These are phyloP conservation scores for Sarocladiaceae sp. DNA, from an alignment of 2,329 filamentous ascomycete genomes.

Conservation along the genomic window DNA sequence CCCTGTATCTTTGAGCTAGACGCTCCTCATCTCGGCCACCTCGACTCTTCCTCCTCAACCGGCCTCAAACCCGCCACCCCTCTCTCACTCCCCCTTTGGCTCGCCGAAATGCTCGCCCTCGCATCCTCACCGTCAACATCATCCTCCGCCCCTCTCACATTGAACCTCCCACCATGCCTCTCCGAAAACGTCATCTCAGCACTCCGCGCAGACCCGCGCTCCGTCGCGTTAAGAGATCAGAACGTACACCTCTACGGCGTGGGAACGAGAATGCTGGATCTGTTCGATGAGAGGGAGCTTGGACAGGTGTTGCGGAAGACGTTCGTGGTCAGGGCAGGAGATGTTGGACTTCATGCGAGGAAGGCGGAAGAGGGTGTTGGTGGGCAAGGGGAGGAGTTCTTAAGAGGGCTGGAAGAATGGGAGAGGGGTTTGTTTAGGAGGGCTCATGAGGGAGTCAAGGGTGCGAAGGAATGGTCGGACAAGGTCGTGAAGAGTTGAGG, in stretches of 20 bases:
- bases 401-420: slow-evolving; percentile 84
- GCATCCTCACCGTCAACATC: slow-evolving; percentile 47
- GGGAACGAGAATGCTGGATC: slow-evolving; percentile 77
- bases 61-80: slow-evolving; percentile 77
- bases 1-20: slow-evolving; percentile 93
- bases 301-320: slow-evolving; percentile 72
- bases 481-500: slow-evolving; percentile 40
- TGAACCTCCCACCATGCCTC: slow-evolving; percentile 77
- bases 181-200: slow-evolving; percentile 80
- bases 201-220: slow-evolving; percentile 82
- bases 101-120: slow-evolving; percentile 88
- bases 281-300: slow-evolving; percentile 79
- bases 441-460: slow-evolving; percentile 69
- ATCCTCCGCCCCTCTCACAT: slow-evolving; percentile 61
- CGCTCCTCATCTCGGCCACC: slow-evolving; percentile 79
- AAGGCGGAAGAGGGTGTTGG: slow-evolving; percentile 66
- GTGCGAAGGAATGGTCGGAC: slow-evolving; percentile 66
- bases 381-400: slow-evolving; percentile 69
- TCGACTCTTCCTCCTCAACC: slow-evolving; percentile 72
- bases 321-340: slow-evolving; percentile 74
- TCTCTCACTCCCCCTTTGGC: slow-evolving; percentile 84
- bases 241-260: slow-evolving; percentile 86
- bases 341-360: slow-evolving; percentile 84
- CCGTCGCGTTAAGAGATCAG: slow-evolving; percentile 78
- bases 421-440: slow-evolving; percentile 74